These are phyloP conservation scores for Agaricus blazei DNA, from an alignment of 768 basidiomycete genomes.

Conservation along the genomic window DNA sequence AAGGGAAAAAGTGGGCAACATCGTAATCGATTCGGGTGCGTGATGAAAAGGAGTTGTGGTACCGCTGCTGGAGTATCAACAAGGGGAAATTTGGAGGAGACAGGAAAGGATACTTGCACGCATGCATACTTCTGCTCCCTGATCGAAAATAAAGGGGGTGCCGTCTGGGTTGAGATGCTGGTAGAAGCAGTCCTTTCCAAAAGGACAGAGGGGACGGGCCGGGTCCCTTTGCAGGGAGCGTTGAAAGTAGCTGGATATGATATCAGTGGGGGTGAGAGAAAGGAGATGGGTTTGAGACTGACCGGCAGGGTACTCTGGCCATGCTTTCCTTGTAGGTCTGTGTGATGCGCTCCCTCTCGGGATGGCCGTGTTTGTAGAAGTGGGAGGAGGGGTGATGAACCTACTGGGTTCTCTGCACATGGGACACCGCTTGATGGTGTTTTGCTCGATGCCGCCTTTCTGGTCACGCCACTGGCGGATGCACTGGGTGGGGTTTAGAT, in stretches of 20 bases:
- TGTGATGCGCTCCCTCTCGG: conserved; percentile 45
- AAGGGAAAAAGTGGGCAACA: not conserved
- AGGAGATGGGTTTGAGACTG: conserved; percentile 15
- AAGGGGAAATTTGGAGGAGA: not conserved
- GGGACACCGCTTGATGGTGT: conserved; percentile 71
- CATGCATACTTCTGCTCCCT: conserved; percentile 53
- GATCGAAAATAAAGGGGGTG: conserved; percentile 46
- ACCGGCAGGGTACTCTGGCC: conserved; percentile 66
- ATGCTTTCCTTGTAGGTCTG: conserved; percentile 69
- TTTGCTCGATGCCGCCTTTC: conserved; percentile 46
- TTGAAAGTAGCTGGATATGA: conserved; percentile 51
- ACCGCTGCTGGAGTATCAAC: conserved; percentile 1
- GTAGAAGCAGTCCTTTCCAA: conserved; percentile 80
- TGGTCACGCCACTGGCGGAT: conserved; percentile 75
- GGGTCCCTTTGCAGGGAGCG: conserved; percentile 35
- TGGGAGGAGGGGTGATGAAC: conserved; percentile 68
- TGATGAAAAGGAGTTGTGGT: not conserved
- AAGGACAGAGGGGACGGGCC: conserved; percentile 60
- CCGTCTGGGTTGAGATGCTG: conserved; percentile 67
- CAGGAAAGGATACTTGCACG: conserved; percentile 27
- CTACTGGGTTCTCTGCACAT: conserved; percentile 65
- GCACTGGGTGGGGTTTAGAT: conserved; percentile 41
- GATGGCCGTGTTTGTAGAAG: conserved; percentile 51
- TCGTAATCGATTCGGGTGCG: not conserved
- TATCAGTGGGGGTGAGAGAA: not conserved